A percentile compares a stretch with the other conserved stretches of the same genome.
Conservation (phyloP, 768 basidiomycete species). For the Podaxis sp. region DNA sequence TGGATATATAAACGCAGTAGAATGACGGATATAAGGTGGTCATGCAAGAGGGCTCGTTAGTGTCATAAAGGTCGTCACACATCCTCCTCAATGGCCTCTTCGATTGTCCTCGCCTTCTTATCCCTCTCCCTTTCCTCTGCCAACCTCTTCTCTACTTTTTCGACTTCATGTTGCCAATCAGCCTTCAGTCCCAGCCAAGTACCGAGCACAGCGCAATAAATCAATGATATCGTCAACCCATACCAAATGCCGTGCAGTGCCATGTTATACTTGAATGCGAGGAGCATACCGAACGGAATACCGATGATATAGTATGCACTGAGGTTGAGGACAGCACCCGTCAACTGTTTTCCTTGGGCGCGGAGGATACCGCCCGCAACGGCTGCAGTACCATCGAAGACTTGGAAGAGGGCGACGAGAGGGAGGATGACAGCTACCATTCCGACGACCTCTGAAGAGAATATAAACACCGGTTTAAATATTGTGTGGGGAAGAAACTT, state of each 20-base stretch:
- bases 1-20: slow-evolving; percentile 5
- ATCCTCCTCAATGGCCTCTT: not conserved
- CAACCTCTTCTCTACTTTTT: slow-evolving; percentile 56
- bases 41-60: not conserved
- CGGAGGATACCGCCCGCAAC: slow-evolving; percentile 79
- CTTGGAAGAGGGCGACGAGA: slow-evolving; percentile 76
- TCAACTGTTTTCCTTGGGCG: slow-evolving; percentile 78
- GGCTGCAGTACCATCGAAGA: slow-evolving; percentile 76
- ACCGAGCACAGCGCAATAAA: slow-evolving; percentile 56
- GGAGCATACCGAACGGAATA: slow-evolving; percentile 79
- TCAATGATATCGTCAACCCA: slow-evolving; percentile 69
- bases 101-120: not conserved
- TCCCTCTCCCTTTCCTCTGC: slow-evolving; percentile 37
- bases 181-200: slow-evolving; percentile 53
- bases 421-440: slow-evolving; percentile 73
- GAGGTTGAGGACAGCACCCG: slow-evolving; percentile 78
- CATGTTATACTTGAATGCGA: slow-evolving; percentile 61
- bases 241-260: slow-evolving; percentile 81
- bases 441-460: slow-evolving; percentile 47
- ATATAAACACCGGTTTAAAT: slow-evolving; percentile 1
- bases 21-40: slow-evolving; percentile 13
- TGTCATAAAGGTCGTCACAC: not conserved
- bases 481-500: slow-evolving; percentile 17
- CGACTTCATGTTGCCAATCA: slow-evolving; percentile 71
- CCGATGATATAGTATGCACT: slow-evolving; percentile 82